Evolutionary conservation across 768 basidiomycete genomes (phyloP), one percentile per base, ranked within the genome.

Genomic region (Crassisporium funariophilum): DNA sequence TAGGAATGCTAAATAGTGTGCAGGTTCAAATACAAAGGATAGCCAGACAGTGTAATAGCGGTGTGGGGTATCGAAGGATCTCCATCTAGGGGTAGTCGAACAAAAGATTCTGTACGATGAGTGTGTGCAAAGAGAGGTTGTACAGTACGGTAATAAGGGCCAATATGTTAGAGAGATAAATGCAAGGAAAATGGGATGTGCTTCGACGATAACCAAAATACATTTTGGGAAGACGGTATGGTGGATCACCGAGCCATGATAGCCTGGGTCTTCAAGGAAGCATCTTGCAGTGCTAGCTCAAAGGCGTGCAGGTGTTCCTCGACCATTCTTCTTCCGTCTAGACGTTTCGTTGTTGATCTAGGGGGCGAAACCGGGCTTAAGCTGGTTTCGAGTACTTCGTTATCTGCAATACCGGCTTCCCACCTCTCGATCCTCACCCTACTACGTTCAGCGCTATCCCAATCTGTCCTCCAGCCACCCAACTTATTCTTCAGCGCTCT

Each of bases 361-460:
- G 65, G 59, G 5, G 69, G 66, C 17, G 70, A 66, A 19, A 60
- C 41, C 17, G 66, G 53, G 21, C 48, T 63, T 52, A 54, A 38
- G 23, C 44, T 49, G 11, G 50, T 55, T 34, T 64, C 64, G 5
- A 35, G 35, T 35, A 67, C 66, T 15, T 68, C 69, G 9, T 70
- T 73, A 20, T 79, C 79, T 47, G 67, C 64, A 17, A 76, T 61
- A 1, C 81, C 87, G 6, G 79, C 75, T 59, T 93, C 91, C 91
- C 91, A 92, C 61, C 73, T 77, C 64, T 90, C 88, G 46, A 93
- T 89, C 62, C 73, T 79, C 48, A 74, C 59, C 24, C 86, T 78
- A 59, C 91, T 93, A 36, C 81, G 78, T 61, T 93, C 91, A 31
- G 89, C 91, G 52, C 84, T 88, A 54, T 93, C 91, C 78, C 84